A percentile compares a stretch with the other conserved stretches of the same genome.
Conservation (phyloP, 495 filamentous ascomycete species). For the Neurospora discreta region DNA sequence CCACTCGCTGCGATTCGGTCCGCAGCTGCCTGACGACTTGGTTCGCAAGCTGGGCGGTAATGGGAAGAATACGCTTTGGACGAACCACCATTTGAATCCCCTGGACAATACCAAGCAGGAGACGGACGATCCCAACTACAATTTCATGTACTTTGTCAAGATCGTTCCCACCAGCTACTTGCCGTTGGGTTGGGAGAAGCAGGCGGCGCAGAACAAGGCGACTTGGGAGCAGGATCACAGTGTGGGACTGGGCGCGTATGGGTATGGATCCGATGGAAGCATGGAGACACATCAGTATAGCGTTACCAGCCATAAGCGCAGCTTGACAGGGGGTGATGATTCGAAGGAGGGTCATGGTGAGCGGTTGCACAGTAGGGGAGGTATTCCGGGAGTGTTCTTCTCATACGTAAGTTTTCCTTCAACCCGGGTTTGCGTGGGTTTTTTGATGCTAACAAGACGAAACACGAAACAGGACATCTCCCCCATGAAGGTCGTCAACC, state of each 20-base stretch:
- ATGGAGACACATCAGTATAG: constrained; percentile 97
- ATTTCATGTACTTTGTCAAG: constrained; percentile 99
- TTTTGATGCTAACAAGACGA: not conserved
- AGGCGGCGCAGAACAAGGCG: constrained; percentile 13
- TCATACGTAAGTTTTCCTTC: constrained; percentile 58
- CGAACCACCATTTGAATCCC: constrained; percentile 83
- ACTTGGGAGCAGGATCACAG: constrained; percentile 21
- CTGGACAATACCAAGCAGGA: constrained; percentile 72
- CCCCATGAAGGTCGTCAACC: constrained; percentile 98
- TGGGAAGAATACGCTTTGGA: constrained; percentile 48
- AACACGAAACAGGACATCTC: constrained; percentile 98
- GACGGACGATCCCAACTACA: constrained; percentile 73
- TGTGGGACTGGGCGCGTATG: constrained; percentile 52
- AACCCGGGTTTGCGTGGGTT: not conserved
- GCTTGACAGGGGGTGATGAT: constrained; percentile 69
- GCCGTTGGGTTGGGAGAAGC: constrained; percentile 64
- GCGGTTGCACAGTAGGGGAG: constrained; percentile 74
- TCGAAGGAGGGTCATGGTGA: constrained; percentile 78
- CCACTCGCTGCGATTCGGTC: constrained; percentile 80
- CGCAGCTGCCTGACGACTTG: constrained; percentile 73
- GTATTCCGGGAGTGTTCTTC: constrained; percentile 97
- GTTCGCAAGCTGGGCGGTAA: constrained; percentile 41
- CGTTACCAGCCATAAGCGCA: constrained; percentile 89
- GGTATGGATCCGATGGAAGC: constrained; percentile 55
- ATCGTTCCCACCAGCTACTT: constrained; percentile 93